Conservation (phyloP, 257 asterid species). For the Penstemon newberryi region DNA sequence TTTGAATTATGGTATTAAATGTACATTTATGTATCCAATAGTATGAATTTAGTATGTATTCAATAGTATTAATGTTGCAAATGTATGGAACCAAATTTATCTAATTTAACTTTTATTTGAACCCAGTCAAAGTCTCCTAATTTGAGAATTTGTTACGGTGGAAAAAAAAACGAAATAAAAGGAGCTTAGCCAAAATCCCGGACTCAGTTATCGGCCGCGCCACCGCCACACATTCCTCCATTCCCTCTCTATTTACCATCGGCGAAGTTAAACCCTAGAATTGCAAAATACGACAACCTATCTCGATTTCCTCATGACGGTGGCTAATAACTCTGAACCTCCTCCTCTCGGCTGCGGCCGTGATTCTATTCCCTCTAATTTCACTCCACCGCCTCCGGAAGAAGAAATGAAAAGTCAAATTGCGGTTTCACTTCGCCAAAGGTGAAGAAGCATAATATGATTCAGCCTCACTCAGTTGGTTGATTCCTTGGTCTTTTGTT, state of each 20-base stretch:
- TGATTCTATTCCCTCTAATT: slow-evolving; percentile 31
- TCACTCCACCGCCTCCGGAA: slow-evolving; percentile 25
- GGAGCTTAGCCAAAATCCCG: slow-evolving; percentile 54
- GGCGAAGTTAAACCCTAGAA: slow-evolving; percentile 29
- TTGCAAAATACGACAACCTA: slow-evolving; percentile 27
- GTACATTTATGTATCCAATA: too few species aligned
- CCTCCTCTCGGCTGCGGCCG: slow-evolving; percentile 48
- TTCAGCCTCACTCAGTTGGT: slow-evolving; percentile 25
- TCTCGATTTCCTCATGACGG: slow-evolving; percentile 46
- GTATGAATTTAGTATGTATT: too few species aligned
- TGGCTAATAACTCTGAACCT: slow-evolving; percentile 42
- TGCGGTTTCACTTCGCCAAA: slow-evolving; percentile 28
- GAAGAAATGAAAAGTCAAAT: slow-evolving; percentile 18
- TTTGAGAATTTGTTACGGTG: too few species aligned
- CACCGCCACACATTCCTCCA: slow-evolving; percentile 37
- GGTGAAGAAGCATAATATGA: slow-evolving; percentile 25
- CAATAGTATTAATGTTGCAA: too few species aligned
- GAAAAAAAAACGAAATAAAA: slow-evolving; percentile 46
- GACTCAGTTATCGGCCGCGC: slow-evolving; percentile 42
- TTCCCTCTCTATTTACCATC: slow-evolving; percentile 33
- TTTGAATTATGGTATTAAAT: too few species aligned
- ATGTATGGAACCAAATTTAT: too few species aligned
- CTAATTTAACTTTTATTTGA: too few species aligned
- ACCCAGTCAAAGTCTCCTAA: too few species aligned
- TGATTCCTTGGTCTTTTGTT: slow-evolving; percentile 10